Percentiles rank a stretch among this genome's conserved stretches.
Evolutionary conservation across 208 protist genomes (phyloP).

Genomic region (Naegleria gruberi): DNA sequence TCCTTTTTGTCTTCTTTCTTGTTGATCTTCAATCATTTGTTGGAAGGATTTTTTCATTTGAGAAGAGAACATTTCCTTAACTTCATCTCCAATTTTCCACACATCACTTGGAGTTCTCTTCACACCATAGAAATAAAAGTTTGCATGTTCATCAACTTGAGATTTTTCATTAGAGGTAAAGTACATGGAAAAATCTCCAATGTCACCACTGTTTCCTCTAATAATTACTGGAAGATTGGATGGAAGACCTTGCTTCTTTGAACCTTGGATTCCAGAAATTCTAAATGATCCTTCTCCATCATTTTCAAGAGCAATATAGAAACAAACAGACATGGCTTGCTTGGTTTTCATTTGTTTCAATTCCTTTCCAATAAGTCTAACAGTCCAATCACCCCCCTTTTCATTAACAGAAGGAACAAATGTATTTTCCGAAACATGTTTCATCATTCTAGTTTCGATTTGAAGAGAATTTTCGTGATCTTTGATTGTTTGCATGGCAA

Average conservation of each 20-base stretch:
- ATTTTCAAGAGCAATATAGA: background rate
- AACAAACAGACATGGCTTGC: background rate
- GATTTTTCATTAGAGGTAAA: background rate
- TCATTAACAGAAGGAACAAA: background rate
- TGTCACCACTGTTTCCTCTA: background rate
- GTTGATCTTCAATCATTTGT: background rate
- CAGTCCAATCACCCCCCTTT: constrained; percentile 18
- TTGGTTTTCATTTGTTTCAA: background rate
- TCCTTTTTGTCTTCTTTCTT: background rate
- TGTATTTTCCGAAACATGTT: background rate
- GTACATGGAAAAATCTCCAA: background rate
- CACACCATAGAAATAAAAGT: background rate
- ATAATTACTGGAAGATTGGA: background rate
- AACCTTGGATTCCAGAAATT: background rate
- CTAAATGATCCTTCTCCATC: background rate
- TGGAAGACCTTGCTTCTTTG: background rate
- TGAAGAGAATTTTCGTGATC: background rate
- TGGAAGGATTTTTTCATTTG: background rate
- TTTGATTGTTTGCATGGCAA: background rate
- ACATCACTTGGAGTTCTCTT: background rate
- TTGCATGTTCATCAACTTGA: background rate
- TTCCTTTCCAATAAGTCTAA: background rate
- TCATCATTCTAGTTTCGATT: background rate
- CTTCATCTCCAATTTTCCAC: background rate
- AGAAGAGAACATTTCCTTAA: background rate